Percentiles rank a stretch among this genome's conserved stretches.
Conservation (phyloP, 257 asterid genomes). For the Echites panduratus region DNA sequence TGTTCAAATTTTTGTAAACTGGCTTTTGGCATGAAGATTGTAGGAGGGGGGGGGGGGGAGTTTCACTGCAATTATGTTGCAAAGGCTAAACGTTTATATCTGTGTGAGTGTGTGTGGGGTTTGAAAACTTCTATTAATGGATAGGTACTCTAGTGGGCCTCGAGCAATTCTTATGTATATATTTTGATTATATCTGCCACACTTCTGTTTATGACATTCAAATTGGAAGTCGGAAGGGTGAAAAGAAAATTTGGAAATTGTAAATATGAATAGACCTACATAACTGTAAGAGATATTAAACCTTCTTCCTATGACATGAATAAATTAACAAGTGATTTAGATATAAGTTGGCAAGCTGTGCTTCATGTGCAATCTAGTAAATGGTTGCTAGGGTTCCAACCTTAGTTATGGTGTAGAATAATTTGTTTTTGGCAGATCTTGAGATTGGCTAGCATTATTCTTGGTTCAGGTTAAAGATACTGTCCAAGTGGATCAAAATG, state of each 20-base stretch:
- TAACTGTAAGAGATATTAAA: neutral
- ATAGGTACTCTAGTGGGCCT: neutral
- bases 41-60: no score
- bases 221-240: neutral
- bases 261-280: neutral
- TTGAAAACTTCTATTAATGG: neutral
- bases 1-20: neutral
- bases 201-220: neutral
- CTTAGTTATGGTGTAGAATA: neutral
- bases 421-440: neutral
- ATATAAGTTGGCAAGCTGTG: neutral
- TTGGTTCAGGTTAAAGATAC: conserved; percentile 82
- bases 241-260: neutral
- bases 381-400: neutral
- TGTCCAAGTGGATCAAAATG: conserved; percentile 86
- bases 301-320: neutral
- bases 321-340: neutral
- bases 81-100: neutral
- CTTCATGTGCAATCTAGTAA: no score
- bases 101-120: neutral
- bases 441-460: neutral
- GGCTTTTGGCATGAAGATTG: no score
- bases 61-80: no score
- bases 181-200: neutral
- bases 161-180: neutral